phyloP scores from a whole-genome alignment of 441 rosid genomes.

The Pelargonium fulgidum region DNA sequence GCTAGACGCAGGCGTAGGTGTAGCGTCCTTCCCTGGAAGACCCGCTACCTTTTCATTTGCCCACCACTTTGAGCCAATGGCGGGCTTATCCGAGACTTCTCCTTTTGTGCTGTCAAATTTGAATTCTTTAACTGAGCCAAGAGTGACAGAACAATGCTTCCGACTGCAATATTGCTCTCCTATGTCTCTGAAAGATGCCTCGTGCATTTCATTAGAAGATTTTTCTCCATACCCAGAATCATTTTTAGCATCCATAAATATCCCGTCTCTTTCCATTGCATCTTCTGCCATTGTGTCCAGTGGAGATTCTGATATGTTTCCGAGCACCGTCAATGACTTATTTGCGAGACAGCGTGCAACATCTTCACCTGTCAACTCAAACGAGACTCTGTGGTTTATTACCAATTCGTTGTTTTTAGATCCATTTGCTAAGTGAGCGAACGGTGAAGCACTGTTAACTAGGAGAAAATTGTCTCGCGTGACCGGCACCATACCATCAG shows the following conservation, averaged over 20 bases:
- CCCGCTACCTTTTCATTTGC: conserved; percentile 54
- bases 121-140: conserved; percentile 26
- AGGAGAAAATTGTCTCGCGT: conserved; percentile 17
- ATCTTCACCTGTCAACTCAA: conserved; percentile 29
- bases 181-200: conserved; percentile 3
- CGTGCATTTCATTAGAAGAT: conserved; percentile 11
- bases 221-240: background rate
- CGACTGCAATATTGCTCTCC: conserved; percentile 21
- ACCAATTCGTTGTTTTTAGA: conserved; percentile 12
- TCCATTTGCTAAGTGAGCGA: conserved; percentile 10
- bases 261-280: conserved; percentile 4
- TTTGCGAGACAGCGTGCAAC: conserved; percentile 28
- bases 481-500: conserved; percentile 44
- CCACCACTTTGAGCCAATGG: conserved; percentile 62
- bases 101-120: conserved; percentile 25
- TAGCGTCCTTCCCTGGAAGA: conserved; percentile 44
- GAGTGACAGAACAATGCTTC: conserved; percentile 24
- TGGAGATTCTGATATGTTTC: conserved; percentile 18
- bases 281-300: conserved; percentile 12
- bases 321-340: conserved; percentile 18
- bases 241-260: conserved; percentile 1
- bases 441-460: background rate
- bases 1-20: conserved; percentile 23
- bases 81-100: conserved; percentile 28
- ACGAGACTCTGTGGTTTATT: conserved; percentile 22